phyloP scores from a whole-genome alignment of 495 filamentous ascomycete genomes.

The Jackrogersella minutella region DNA sequence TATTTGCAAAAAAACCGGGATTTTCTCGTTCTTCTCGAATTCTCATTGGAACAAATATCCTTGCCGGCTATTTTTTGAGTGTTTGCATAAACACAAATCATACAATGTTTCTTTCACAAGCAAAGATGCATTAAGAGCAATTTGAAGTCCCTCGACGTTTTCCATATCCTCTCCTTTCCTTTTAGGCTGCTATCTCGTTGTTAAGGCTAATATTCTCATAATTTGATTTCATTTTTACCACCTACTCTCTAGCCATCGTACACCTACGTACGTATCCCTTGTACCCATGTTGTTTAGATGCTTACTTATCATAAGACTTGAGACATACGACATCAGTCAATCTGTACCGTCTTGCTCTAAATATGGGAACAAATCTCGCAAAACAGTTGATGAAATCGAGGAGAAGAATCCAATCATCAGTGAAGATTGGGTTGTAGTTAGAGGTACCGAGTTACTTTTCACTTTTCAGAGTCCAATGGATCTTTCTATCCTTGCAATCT shows the following conservation, averaged over 20 bases:
- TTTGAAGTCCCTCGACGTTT: constrained; percentile 11
- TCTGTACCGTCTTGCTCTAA: background rate
- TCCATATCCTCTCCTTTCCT: background rate
- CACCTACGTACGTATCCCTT: no score
- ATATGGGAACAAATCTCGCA: constrained; percentile 11
- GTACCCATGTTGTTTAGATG: background rate
- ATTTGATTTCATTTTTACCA: background rate
- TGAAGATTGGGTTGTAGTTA: constrained; percentile 16
- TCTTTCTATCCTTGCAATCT: constrained; percentile 7
- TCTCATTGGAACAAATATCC: constrained; percentile 20
- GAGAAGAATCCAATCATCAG: constrained; percentile 1
- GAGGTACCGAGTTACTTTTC: constrained; percentile 14
- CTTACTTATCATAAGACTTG: background rate
- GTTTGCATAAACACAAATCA: constrained; percentile 30
- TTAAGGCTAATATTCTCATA: background rate
- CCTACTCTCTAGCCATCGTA: background rate
- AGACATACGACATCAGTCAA: background rate
- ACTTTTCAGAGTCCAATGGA: constrained; percentile 9
- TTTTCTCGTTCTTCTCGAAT: constrained; percentile 11
- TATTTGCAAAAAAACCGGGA: background rate
- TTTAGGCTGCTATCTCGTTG: constrained; percentile 9
- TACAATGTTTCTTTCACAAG: constrained; percentile 11
- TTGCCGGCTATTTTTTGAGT: constrained; percentile 22
- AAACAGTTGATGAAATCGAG: constrained; percentile 14
- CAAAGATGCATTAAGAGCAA: constrained; percentile 21